phyloP scores from a whole-genome alignment of 768 basidiomycete genomes.

The Punctularia strigosozonata region DNA sequence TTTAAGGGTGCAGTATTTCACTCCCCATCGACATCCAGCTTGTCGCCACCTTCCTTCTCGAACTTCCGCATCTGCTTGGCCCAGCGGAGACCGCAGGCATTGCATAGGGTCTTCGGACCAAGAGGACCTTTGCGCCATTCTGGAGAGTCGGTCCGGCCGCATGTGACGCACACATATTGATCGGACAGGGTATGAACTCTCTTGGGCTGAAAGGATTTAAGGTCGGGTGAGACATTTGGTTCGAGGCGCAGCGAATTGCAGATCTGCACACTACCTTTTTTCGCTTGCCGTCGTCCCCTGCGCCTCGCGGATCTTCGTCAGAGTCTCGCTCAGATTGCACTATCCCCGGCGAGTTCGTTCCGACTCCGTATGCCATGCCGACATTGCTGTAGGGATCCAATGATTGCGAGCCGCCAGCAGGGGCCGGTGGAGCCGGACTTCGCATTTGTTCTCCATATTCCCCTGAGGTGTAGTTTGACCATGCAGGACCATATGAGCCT shows the following conservation, averaged over 20 bases:
- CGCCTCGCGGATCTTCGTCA: slow-evolving; percentile 1
- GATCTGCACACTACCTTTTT: slow-evolving; percentile 47
- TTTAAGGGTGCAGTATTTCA: too few species aligned
- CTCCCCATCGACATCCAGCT: too few species aligned
- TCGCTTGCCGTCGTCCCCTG: slow-evolving; percentile 36
- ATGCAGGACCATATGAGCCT: not conserved
- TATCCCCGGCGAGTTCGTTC: too few species aligned
- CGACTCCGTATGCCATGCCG: too few species aligned
- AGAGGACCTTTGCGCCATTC: slow-evolving; percentile 97
- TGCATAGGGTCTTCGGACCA: slow-evolving; percentile 96
- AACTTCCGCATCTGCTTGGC: slow-evolving; percentile 58
- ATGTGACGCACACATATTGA: slow-evolving; percentile 82
- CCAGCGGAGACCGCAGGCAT: slow-evolving; percentile 92
- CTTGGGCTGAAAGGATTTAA: slow-evolving; percentile 6
- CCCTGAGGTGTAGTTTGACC: not conserved
- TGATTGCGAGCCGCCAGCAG: too few species aligned
- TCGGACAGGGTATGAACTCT: slow-evolving; percentile 40
- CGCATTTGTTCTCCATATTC: not conserved
- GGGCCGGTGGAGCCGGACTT: not conserved
- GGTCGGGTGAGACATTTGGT: slow-evolving; percentile 6
- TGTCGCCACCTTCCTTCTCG: too few species aligned
- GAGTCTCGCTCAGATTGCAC: not conserved
- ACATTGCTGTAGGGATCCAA: too few species aligned
- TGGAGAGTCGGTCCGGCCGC: slow-evolving; percentile 90
- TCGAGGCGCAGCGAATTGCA: not conserved